Evolutionary conservation across 202 grass and related monocot species (phyloP), one percentile per base, ranked within the genome.

Genomic region (Saccharum hybrid): DNA sequence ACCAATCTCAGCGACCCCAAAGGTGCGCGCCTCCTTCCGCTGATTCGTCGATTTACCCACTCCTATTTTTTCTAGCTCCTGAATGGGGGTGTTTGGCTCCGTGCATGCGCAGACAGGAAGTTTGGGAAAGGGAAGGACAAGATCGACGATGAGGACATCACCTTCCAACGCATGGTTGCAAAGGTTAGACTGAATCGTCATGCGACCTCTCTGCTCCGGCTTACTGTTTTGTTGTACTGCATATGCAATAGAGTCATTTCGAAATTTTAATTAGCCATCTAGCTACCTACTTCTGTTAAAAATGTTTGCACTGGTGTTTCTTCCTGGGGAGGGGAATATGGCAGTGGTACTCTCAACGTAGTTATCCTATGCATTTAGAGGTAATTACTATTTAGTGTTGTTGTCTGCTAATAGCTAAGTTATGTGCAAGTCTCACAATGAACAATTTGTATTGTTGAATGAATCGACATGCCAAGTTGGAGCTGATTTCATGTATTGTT

Each of bases 101-200:
- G 64, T 71, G 13, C 59, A 40, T 59, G 73, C 10, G 54, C 89
- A 98, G 96, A 98, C 84, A 93, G 91, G 77, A 98, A 95, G 85
- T 87, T 8, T 79, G 96, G 96, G 62, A 98, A 98, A 76, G 96
- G 96, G 33, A 98, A 97, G 82, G 94, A 97, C 49, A 97, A 93
- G 91, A 92, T 98, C 22, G 96, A 98, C 64, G 91, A 92, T 83
- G 96, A 98, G 72, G 96, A 98, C 74, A 70, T 98, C 75, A 98
- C 96, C 67, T 98, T 98, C 89, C 96, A 98, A 48, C 92, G 96
- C 70, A 98, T 95, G 96, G 96, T 98, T n/a, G 90, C 96, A 74
- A 98, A 93, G 93, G 96, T 98, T 98, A 96, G 94, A 87, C 81
- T 81, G 63, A 80, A 85, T 89, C 77, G 89, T 84, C 84, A 81